A percentile compares a stretch with the other conserved stretches of the same genome.
phyloP scores from a whole-genome alignment of 2,329 filamentous ascomycete species.

The Pleomassaria siparia region DNA sequence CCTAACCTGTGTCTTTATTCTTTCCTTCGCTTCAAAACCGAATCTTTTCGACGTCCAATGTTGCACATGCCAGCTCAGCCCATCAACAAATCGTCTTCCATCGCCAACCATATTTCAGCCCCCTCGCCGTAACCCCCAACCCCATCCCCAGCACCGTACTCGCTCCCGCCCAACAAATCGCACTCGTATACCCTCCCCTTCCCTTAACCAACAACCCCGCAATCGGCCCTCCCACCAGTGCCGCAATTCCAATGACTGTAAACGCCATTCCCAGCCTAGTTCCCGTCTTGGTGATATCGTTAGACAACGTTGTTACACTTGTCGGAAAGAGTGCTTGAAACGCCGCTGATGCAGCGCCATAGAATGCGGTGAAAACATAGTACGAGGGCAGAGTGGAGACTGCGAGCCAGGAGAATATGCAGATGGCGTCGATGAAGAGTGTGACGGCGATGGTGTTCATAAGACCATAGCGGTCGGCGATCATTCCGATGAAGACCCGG shows the following conservation, averaged over 20 bases:
- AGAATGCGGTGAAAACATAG: conserved; percentile 64
- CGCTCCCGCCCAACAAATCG: conserved; percentile 24
- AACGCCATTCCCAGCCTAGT: conserved; percentile 58
- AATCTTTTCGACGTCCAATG: too few species aligned
- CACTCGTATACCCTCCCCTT: conserved; percentile 37
- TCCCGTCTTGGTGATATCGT: conserved; percentile 38
- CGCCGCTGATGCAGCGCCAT: conserved; percentile 61
- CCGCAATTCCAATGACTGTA: conserved; percentile 50
- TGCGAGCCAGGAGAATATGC: conserved; percentile 60
- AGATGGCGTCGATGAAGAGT: conserved; percentile 44
- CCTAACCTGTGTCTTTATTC: too few species aligned
- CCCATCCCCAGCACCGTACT: conserved; percentile 18
- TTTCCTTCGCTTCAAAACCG: too few species aligned
- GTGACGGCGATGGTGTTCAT: conserved; percentile 63
- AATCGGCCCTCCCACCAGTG: conserved; percentile 57
- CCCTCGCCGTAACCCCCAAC: conserved; percentile 20
- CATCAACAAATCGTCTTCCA: conserved; percentile 21
- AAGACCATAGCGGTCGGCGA: conserved; percentile 60
- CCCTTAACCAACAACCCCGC: conserved; percentile 53
- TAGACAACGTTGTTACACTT: conserved; percentile 40
- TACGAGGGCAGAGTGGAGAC: conserved; percentile 54
- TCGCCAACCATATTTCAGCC: conserved; percentile 26
- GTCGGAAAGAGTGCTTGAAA: conserved; percentile 43
- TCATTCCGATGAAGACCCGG: conserved; percentile 55
- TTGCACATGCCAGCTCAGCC: neutral